Evolutionary conservation across 306 rosid genomes (phyloP).

Genomic region (Pueraria montana): DNA sequence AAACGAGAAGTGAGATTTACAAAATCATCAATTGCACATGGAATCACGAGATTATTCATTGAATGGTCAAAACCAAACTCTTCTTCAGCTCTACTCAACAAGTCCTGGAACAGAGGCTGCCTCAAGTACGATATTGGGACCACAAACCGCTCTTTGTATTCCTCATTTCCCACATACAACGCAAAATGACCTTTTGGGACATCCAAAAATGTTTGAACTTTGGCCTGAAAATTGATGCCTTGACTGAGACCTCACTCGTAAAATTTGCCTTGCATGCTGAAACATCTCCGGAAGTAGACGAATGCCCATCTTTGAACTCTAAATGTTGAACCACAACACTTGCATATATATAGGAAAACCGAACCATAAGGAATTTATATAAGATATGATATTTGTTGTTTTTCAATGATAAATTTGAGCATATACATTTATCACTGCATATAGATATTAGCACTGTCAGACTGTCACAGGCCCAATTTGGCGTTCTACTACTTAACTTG

Average conservation of each 20-base stretch:
- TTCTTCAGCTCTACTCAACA: too few species aligned
- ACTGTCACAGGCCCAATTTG: too few species aligned
- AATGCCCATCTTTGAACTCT: too few species aligned
- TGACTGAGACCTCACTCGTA: background rate
- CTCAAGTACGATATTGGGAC: background rate
- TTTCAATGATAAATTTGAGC: background rate
- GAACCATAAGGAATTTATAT: too few species aligned
- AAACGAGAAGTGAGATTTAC: constrained; percentile 42
- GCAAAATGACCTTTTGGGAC: background rate
- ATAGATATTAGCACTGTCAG: too few species aligned
- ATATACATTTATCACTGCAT: background rate
- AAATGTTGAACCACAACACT: too few species aligned
- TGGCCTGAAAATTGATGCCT: background rate
- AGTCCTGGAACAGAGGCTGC: background rate
- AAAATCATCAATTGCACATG: constrained; percentile 57
- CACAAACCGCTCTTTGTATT: too few species aligned
- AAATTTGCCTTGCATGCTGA: background rate
- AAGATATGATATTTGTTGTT: too few species aligned
- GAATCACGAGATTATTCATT: constrained; percentile 54
- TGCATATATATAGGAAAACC: too few species aligned
- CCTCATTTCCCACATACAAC: too few species aligned
- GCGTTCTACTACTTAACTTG: too few species aligned
- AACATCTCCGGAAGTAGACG: background rate
- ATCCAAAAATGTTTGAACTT: background rate
- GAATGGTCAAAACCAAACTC: too few species aligned